These are phyloP conservation scores for Metrosideros polymorpha DNA, from an alignment of 441 rosid genomes.

Conservation along the genomic window DNA sequence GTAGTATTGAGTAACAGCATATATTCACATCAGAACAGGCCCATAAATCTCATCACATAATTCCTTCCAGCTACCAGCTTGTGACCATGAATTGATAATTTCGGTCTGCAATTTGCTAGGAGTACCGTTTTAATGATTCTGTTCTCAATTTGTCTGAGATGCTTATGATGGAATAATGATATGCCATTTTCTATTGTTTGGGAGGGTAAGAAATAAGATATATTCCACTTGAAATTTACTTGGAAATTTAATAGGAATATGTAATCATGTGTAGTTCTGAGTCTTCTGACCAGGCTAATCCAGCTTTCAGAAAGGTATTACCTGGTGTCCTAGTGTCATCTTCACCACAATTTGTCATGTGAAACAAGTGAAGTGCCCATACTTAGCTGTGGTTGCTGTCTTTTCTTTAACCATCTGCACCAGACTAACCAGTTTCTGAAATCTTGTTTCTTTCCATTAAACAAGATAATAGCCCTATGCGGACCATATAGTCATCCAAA, in stretches of 20 bases:
- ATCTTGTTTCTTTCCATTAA: background rate
- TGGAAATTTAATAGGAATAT: background rate
- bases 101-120: background rate
- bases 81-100: background rate
- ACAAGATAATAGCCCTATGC: background rate
- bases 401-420: background rate
- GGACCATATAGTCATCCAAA: background rate
- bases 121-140: background rate
- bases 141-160: background rate
- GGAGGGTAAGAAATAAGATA: background rate
- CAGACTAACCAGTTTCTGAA: background rate
- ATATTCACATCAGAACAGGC: background rate
- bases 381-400: background rate
- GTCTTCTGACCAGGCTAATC: background rate
- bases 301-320: background rate
- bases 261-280: background rate
- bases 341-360: background rate
- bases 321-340: background rate
- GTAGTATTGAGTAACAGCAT: background rate
- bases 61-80: background rate
- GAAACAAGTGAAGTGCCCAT: background rate
- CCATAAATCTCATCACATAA: background rate
- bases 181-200: background rate
- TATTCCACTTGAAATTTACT: background rate
- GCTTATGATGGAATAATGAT: background rate